Base-by-base conservation (phyloP, 225 moss, liverwort and hornwort genomes). In the Rhytidiadelphus loreus region DNA sequence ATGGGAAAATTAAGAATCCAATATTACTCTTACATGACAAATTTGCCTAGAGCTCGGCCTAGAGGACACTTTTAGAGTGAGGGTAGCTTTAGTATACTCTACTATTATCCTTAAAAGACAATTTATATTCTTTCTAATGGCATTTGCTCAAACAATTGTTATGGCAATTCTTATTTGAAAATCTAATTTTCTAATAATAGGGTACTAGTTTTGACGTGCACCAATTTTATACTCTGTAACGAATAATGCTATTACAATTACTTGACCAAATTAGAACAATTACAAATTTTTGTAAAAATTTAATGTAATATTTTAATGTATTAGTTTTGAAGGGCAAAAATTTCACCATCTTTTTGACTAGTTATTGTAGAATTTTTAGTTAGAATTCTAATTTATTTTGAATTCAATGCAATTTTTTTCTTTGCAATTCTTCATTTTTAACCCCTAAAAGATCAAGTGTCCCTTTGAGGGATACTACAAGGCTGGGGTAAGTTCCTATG, bases 401-500 rank as follows among this genome's bases (percentile, higher is more conserved):
- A 37, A 55, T 3, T 37, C 2, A 6, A 8, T 1, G 4, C 22
- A 23, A 23, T 15, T 13, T 35, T 32, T 35, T 9, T 28, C 7
- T 28, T 55, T 56, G 25, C 4, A 35, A 13, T 35, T 13, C 8
- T 22, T 33, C 8, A 13, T 52, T 52, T 33, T 21, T 33, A 4
- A 3, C 24, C 2, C 0, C 1, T 12, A 22, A n/a, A n/a, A 6
- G 69, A 39, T 24, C 24, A 69, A 69, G 12, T 7, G 2, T 39
- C 1, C 2, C 21, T 4, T 25, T 25, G 2, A 70, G 2, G 7
- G 4, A 24, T 6, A 69, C 2, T 69, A 2, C 13, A 39, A 69
- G 24, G 4, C 39, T 24, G 13, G 4, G 0, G 8, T 0, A 39
- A 2, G 14, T 25, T 70, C 8, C 4, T 4, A 24, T 41, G 0